Conservation (phyloP, 2,329 filamentous ascomycete species). For the Sporothrix pallida region DNA sequence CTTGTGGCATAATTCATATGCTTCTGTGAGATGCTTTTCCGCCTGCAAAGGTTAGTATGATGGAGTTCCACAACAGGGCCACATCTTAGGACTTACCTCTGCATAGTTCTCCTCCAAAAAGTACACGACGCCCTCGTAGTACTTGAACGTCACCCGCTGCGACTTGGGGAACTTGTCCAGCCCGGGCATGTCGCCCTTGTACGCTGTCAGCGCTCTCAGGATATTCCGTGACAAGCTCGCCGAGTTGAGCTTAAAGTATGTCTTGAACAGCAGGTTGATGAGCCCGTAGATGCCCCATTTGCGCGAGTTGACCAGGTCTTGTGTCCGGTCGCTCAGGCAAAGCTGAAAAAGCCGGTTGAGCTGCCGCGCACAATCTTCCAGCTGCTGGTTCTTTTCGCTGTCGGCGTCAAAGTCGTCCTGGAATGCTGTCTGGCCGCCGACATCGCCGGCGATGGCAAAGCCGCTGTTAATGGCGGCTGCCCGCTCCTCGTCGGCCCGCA, state of each 20-base stretch:
- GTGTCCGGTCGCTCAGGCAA: slow-evolving; percentile 85
- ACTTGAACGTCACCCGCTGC: slow-evolving; percentile 94
- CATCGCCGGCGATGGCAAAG: slow-evolving; percentile 40
- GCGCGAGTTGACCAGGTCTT: slow-evolving; percentile 76
- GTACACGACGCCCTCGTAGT: slow-evolving; percentile 90
- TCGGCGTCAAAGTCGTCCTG: slow-evolving; percentile 84
- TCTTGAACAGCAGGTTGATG: slow-evolving; percentile 95
- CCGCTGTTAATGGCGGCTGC: slow-evolving; percentile 38
- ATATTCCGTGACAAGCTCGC: slow-evolving; percentile 90
- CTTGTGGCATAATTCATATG: slow-evolving; percentile 81
- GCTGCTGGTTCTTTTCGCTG: slow-evolving; percentile 76
- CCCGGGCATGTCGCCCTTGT: slow-evolving; percentile 77
- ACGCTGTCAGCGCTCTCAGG: slow-evolving; percentile 79
- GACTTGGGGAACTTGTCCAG: slow-evolving; percentile 82
- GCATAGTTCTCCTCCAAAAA: slow-evolving; percentile 95
- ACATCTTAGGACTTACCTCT: slow-evolving; percentile 56
- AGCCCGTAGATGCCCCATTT: slow-evolving; percentile 99
- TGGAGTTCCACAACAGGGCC: neutral
- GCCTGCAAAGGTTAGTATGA: slow-evolving; percentile 57
- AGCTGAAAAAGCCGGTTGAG: slow-evolving; percentile 92
- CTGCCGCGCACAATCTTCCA: slow-evolving; percentile 88
- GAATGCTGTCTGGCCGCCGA: slow-evolving; percentile 54
- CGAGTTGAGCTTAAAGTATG: slow-evolving; percentile 94
- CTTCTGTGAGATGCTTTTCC: slow-evolving; percentile 78
- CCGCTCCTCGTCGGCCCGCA: slow-evolving; percentile 81